Evolutionary conservation across 2,329 filamentous ascomycete species (phyloP).

Genomic region (Leptosphaerulina australis): DNA sequence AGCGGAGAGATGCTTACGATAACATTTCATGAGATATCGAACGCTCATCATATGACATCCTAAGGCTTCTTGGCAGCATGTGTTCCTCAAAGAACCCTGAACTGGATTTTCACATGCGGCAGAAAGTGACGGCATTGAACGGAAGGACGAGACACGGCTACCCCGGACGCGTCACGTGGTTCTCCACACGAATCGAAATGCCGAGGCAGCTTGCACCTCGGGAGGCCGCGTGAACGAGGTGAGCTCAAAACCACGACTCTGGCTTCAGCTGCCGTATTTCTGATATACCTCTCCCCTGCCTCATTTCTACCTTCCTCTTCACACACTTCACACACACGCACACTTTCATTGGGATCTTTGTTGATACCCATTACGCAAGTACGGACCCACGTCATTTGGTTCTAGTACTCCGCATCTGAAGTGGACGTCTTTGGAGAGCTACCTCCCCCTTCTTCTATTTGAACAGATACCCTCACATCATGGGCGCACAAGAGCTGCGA

Average conservation of each 20-base stretch:
- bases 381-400: constrained; percentile 8
- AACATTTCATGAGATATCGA: neutral
- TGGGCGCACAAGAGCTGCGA: constrained; percentile 62
- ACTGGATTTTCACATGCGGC: constrained; percentile 16
- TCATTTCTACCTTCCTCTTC: neutral
- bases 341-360: constrained; percentile 14
- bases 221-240: constrained; percentile 14
- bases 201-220: constrained; percentile 19
- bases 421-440: neutral
- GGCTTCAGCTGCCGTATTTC: constrained; percentile 9
- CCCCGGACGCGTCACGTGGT: constrained; percentile 13
- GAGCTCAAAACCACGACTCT: constrained; percentile 19
- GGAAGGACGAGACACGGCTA: constrained; percentile 3
- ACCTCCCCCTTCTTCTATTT: neutral
- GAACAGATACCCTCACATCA: constrained; percentile 22
- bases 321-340: neutral
- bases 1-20: neutral
- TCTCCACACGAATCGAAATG: constrained; percentile 13
- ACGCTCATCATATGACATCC: constrained; percentile 2
- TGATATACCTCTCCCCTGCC: constrained; percentile 5
- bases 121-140: constrained; percentile 2
- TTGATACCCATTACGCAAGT: constrained; percentile 12
- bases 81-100: neutral
- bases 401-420: constrained; percentile 8
- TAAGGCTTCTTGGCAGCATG: neutral